Evolutionary conservation across 1,139 yeast species (phyloP), one percentile per base, ranked within the genome.

Genomic region (Yamadazyma membranifaciens): DNA sequence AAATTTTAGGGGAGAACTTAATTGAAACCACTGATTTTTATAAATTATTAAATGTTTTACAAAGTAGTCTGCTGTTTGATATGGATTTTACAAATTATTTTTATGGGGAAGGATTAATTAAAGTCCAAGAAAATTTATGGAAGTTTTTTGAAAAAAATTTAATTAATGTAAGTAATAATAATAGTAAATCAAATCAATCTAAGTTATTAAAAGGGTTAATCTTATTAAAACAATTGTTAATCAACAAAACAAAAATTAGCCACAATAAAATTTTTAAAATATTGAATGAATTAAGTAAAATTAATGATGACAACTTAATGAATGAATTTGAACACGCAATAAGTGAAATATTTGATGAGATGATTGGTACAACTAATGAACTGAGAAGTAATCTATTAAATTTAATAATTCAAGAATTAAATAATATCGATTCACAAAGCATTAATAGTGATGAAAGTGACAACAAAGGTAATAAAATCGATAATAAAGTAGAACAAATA

Each of bases 201-300:
- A 47, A 45, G 9, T 40, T 56, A 7, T 46, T 64, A 6, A 60
- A 58, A 40, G 73, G 66, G 1, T 55, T 69, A 36, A 56, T 69
- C 16, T 36, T 69, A 3, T 33, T 67, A 33, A 69, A 69, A 44
- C 75, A 69, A 43, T 39, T 66, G 32, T 56, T 69, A 16, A 61
- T 69, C 22, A 61, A 57, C 41, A 45, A 60, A 14, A 43, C 44
- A 26, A 37, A 46, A 2, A 35, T 68, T 11, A 48, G 57, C 12
- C 46, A 62, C 32, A 38, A 41, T 1, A 48, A 42, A 12, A 44
- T 65, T 9, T 63, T 70, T 65, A 35, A 36, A 4, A 41, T 55
- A 5, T 54, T 67, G 31, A 43, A 58, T 4, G 37, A 41, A 0
- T 44, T 64, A 33, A 51, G 61, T 38, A 31, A 45, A 9, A 41